Evolutionary conservation across 139 green algal genomes (phyloP).

Genomic region (Dunaliella sp.): DNA sequence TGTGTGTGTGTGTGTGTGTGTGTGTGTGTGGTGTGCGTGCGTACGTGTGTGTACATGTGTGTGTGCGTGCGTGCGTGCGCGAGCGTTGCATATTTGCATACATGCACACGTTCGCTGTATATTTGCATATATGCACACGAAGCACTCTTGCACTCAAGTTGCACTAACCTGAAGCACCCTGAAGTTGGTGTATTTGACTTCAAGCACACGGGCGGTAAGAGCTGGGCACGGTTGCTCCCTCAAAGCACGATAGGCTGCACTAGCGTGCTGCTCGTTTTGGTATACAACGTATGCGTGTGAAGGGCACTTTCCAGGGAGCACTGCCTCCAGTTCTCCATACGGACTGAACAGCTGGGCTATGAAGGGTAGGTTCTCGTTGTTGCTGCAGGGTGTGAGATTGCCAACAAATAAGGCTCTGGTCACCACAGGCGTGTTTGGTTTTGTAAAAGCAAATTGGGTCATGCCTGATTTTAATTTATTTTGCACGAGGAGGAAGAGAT

Average conservation of each 20-base stretch:
- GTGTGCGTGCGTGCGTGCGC: too few relatives aligned
- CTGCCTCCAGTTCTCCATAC: neutral
- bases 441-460: neutral
- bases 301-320: neutral
- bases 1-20: too few relatives aligned
- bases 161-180: neutral
- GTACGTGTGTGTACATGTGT: too few relatives aligned
- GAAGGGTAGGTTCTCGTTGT: neutral
- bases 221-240: neutral
- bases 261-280: neutral
- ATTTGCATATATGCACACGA: too few relatives aligned
- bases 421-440: neutral
- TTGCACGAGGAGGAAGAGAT: too few relatives aligned
- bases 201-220: neutral
- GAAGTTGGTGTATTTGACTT: conserved; percentile 4
- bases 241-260: neutral
- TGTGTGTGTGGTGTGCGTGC: too few relatives aligned
- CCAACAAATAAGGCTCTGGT: neutral
- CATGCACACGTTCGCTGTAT: too few relatives aligned
- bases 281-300: neutral
- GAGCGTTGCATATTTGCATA: too few relatives aligned
- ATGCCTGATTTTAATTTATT: too few relatives aligned
- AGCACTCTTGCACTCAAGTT: too few relatives aligned
- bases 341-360: neutral
- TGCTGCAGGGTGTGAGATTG: neutral